These are phyloP conservation scores for Trichoderma asperellum DNA, from an alignment of 2,329 filamentous ascomycete genomes.

Conservation along the genomic window DNA sequence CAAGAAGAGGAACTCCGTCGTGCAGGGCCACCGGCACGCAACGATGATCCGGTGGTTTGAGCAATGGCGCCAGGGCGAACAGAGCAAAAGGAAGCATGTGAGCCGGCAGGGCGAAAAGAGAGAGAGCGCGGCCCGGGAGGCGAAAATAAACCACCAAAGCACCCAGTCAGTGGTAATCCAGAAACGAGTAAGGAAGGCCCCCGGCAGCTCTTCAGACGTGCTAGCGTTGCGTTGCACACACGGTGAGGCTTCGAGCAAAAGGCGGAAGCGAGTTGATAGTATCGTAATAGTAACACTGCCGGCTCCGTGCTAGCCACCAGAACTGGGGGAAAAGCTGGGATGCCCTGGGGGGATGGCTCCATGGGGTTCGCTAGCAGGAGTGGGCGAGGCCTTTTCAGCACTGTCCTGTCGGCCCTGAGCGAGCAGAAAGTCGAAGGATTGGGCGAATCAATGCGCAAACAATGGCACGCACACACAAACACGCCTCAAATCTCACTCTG, in stretches of 20 bases:
- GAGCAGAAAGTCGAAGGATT: background rate
- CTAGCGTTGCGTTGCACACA: background rate
- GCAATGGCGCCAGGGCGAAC: conserved; percentile 10
- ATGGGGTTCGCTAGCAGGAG: conserved; percentile 21
- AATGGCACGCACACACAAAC: background rate
- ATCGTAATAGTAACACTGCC: background rate
- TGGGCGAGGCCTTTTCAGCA: background rate
- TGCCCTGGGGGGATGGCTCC: background rate
- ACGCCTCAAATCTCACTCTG: background rate
- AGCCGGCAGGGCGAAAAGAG: background rate
- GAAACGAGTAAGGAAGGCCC: background rate
- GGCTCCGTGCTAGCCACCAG: background rate
- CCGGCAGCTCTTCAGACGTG: background rate
- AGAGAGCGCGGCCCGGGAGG: background rate
- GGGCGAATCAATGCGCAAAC: background rate
- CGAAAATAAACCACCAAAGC: background rate
- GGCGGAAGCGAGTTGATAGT: background rate
- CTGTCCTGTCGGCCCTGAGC: background rate
- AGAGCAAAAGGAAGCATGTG: background rate
- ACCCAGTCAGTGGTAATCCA: background rate
- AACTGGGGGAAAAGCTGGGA: conserved; percentile 1
- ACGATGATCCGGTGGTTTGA: background rate
- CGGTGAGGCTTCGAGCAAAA: conserved; percentile 3
- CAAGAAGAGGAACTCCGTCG: background rate
- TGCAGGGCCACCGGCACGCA: background rate